These are phyloP conservation scores for Cercospora sp. DNA, from an alignment of 2,329 filamentous ascomycete genomes.

Conservation along the genomic window DNA sequence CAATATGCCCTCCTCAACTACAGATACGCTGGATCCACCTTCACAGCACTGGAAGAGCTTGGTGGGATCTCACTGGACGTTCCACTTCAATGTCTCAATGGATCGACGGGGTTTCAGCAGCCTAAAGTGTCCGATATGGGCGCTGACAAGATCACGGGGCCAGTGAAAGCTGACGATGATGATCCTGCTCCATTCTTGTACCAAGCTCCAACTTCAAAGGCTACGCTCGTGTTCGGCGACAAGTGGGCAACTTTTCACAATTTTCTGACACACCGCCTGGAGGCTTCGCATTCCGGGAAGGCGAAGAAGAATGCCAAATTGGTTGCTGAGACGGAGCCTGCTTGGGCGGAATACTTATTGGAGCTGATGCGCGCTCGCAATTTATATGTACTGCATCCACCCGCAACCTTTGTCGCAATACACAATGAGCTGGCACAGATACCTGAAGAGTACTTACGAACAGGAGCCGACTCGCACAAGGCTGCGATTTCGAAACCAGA, in stretches of 20 bases:
- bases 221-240: conserved; percentile 77
- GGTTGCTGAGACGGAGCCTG: conserved; percentile 68
- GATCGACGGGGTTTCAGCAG: conserved; percentile 56
- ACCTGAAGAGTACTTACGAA: conserved; percentile 64
- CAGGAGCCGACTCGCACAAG: conserved; percentile 4
- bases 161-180: conserved; percentile 36
- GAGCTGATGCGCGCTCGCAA: conserved; percentile 74
- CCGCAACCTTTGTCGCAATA: conserved; percentile 64
- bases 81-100: conserved; percentile 65
- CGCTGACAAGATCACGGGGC: conserved; percentile 26
- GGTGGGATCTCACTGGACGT: conserved; percentile 80
- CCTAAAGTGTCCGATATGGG: conserved; percentile 47
- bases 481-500: conserved; percentile 5
- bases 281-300: conserved; percentile 32
- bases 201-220: conserved; percentile 81
- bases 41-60: conserved; percentile 56
- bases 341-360: conserved; percentile 77
- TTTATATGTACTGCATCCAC: conserved; percentile 79
- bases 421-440: conserved; percentile 72
- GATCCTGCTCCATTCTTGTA: conserved; percentile 69
- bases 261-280: conserved; percentile 66
- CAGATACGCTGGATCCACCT: conserved; percentile 62
- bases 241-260: conserved; percentile 85
- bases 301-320: conserved; percentile 49
- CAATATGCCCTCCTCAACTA: conserved; percentile 78